These are phyloP conservation scores for Rutstroemia sp. DNA, from an alignment of 2,329 filamentous ascomycete genomes.

Conservation along the genomic window DNA sequence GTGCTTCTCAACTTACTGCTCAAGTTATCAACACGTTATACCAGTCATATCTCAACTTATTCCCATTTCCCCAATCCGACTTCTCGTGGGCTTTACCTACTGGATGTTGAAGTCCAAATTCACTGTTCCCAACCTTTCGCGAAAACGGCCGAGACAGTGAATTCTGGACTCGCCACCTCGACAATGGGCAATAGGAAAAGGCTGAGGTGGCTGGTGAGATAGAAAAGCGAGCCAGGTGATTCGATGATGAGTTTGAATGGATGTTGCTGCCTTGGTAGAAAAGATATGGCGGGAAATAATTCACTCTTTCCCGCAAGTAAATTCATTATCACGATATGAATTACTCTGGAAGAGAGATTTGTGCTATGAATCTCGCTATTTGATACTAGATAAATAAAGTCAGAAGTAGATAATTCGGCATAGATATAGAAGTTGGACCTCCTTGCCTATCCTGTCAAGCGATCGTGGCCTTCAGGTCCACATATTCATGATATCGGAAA, in stretches of 20 bases:
- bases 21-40: not conserved
- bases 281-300: too few relatives aligned
- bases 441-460: too few relatives aligned
- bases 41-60: not conserved
- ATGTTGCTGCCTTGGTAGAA: not conserved
- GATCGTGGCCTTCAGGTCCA: too few relatives aligned
- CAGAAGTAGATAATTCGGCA: too few relatives aligned
- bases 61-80: not conserved
- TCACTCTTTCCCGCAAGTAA: not conserved
- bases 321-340: too few relatives aligned
- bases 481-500: too few relatives aligned
- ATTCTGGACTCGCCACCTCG: not conserved
- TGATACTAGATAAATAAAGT: too few relatives aligned
- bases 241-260: not conserved
- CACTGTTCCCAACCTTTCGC: not conserved
- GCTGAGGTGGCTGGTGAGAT: not conserved
- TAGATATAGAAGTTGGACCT: too few relatives aligned
- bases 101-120: not conserved
- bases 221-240: not conserved
- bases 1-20: not conserved
- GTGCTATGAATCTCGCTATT: too few relatives aligned
- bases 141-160: not conserved
- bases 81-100: too few relatives aligned
- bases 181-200: not conserved
- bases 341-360: too few relatives aligned